Conservation (phyloP, 2,329 filamentous ascomycete genomes). For the Diaporthe destruens region DNA sequence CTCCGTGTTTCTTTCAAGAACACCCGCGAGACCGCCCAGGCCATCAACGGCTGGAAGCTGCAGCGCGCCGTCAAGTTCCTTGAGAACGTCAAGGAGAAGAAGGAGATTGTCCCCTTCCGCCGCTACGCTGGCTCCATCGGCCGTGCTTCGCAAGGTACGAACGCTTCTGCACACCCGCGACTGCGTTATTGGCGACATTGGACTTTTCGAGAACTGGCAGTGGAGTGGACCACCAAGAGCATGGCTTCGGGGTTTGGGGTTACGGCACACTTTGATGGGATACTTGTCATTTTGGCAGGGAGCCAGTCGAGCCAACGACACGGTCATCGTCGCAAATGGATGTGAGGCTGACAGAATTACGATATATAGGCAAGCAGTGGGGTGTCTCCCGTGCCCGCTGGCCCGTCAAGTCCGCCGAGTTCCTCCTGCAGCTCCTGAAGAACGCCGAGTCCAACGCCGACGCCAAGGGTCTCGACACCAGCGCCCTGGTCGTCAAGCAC, state of each 20-base stretch:
- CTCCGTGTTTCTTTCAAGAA: conserved; percentile 99
- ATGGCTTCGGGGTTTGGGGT: neutral
- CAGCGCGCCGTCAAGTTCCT: conserved; percentile 96
- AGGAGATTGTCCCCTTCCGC: conserved; percentile 98
- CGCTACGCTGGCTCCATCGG: conserved; percentile 96
- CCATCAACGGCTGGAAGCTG: conserved; percentile 99
- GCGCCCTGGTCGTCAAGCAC: conserved; percentile 99
- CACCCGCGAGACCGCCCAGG: conserved; percentile 99
- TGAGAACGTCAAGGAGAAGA: conserved; percentile 97
- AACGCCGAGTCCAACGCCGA: conserved; percentile 98
- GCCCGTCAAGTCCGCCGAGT: conserved; percentile 99
- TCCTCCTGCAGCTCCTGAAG: conserved; percentile 96
- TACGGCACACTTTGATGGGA: neutral
- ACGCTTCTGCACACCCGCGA: neutral
- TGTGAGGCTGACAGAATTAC: conserved; percentile 15
- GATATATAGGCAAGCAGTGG: conserved; percentile 89
- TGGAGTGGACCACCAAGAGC: neutral
- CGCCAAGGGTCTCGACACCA: conserved; percentile 96
- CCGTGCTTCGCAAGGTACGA: conserved; percentile 97
- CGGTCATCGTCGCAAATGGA: too few relatives aligned
- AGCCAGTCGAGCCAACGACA: neutral
- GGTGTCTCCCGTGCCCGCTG: conserved; percentile 98
- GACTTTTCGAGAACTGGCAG: neutral
- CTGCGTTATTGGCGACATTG: neutral
- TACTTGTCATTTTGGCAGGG: neutral